Conservation (phyloP, 345 rosid genomes). For the Linum lewisii region DNA sequence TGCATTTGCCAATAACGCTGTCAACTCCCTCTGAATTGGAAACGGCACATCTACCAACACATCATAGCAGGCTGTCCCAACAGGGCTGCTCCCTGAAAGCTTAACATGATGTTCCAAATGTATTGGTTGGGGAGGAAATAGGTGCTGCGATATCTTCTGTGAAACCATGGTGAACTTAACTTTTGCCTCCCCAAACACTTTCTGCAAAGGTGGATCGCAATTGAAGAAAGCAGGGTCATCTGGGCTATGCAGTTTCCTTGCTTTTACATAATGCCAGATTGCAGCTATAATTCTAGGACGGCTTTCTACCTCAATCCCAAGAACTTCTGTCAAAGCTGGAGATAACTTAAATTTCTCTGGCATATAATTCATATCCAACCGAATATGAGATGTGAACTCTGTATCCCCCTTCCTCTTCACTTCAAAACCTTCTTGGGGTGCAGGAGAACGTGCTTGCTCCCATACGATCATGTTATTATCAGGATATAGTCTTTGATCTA, state of each 20-base stretch:
- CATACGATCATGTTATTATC: constrained; percentile 75
- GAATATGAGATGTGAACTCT: constrained; percentile 65
- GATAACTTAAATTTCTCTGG: constrained; percentile 97
- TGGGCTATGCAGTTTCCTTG: constrained; percentile 84
- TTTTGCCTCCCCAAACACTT: constrained; percentile 87
- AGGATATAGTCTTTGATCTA: constrained; percentile 92
- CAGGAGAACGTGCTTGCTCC: constrained; percentile 90
- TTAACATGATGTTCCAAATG: constrained; percentile 86
- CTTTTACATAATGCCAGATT: constrained; percentile 98
- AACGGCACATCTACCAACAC: constrained; percentile 88
- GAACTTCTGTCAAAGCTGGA: constrained; percentile 80
- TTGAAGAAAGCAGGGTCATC: constrained; percentile 76
- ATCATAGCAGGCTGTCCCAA: constrained; percentile 85
- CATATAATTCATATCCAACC: constrained; percentile 81
- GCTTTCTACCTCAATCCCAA: constrained; percentile 91
- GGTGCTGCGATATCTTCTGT: constrained; percentile 74
- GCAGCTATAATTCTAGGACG: constrained; percentile 96
- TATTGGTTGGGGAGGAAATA: constrained; percentile 80
- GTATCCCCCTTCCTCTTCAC: constrained; percentile 93
- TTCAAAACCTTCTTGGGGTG: constrained; percentile 93
- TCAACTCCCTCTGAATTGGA: constrained; percentile 86
- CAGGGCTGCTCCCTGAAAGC: constrained; percentile 80
- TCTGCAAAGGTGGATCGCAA: constrained; percentile 81
- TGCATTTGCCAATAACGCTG: constrained; percentile 71
- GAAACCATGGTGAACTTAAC: constrained; percentile 81